Evolutionary conservation across 2,329 filamentous ascomycete species (phyloP).

Genomic region (Penicillium sp.): DNA sequence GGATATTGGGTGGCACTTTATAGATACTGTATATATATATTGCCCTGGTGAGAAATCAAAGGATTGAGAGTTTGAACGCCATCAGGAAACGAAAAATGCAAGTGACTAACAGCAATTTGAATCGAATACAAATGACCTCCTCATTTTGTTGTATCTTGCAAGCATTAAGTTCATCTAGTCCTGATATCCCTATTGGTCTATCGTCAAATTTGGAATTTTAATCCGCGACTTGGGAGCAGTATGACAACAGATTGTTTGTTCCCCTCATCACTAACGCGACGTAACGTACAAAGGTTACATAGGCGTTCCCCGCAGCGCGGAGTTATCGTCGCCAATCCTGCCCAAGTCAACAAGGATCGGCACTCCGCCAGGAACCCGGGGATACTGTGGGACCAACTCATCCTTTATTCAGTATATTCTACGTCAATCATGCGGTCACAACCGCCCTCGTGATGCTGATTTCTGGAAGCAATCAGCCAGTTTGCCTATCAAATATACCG

Average conservation of each 20-base stretch:
- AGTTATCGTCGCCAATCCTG: conserved; percentile 7
- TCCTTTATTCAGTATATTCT: background rate
- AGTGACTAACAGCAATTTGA: too few relatives aligned
- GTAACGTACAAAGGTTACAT: conserved; percentile 17
- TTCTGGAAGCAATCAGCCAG: background rate
- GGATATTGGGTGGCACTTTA: too few relatives aligned
- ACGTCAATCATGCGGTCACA: background rate
- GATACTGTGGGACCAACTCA: background rate
- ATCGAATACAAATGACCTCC: too few relatives aligned
- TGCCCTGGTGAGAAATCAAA: too few relatives aligned
- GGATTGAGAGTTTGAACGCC: too few relatives aligned
- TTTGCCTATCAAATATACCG: background rate
- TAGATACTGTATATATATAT: too few relatives aligned
- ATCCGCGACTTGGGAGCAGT: background rate
- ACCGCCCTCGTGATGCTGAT: background rate
- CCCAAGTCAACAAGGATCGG: conserved; percentile 15
- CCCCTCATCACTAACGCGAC: background rate
- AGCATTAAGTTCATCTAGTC: too few relatives aligned
- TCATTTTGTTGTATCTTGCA: too few relatives aligned
- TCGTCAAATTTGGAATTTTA: background rate
- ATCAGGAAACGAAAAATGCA: too few relatives aligned
- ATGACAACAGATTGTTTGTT: background rate
- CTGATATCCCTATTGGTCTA: too few relatives aligned
- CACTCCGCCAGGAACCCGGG: conserved; percentile 7
- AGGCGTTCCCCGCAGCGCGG: conserved; percentile 17